These are phyloP conservation scores for Diaporthe sp. DNA, from an alignment of 2,329 filamentous ascomycete species.

Conservation along the genomic window DNA sequence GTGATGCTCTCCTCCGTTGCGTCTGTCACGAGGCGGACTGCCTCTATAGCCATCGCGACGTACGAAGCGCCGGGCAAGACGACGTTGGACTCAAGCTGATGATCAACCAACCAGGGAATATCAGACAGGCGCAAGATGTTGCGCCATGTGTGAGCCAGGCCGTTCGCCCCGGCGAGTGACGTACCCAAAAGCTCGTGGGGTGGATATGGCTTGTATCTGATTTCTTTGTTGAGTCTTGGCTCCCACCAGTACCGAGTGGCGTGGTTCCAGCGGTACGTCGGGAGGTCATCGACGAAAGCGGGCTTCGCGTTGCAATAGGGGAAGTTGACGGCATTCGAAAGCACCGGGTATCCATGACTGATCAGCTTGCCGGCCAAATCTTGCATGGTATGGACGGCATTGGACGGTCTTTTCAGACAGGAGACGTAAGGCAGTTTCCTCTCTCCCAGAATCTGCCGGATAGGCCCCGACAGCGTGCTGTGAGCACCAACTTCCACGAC, in stretches of 20 bases:
- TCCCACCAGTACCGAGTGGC: too few relatives aligned
- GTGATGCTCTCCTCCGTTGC: conserved; percentile 39
- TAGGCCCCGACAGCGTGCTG: conserved; percentile 47
- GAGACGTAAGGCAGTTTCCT: not conserved
- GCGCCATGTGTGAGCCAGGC: conserved; percentile 50
- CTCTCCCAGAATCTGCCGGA: conserved; percentile 45
- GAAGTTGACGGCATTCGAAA: not conserved
- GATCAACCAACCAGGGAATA: conserved; percentile 40
- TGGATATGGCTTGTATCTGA: conserved; percentile 50
- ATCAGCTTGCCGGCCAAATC: not conserved
- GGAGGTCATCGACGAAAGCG: not conserved
- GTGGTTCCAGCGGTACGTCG: too few relatives aligned
- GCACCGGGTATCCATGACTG: not conserved
- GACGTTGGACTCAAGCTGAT: conserved; percentile 43
- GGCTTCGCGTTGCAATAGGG: not conserved
- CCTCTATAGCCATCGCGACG: conserved; percentile 44
- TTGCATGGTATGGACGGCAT: conserved; percentile 29
- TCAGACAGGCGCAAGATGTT: conserved; percentile 41
- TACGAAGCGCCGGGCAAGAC: conserved; percentile 45
- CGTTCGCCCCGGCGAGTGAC: conserved; percentile 49
- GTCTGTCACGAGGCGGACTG: conserved; percentile 52
- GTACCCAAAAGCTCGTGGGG: conserved; percentile 57
- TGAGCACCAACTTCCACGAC: conserved; percentile 50
- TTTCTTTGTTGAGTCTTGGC: conserved; percentile 25
- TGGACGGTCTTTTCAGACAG: not conserved